Percentiles rank a stretch among this genome's conserved stretches.
Conservation (phyloP, 2,329 filamentous ascomycete species). For the Aspergillus bombycis region DNA sequence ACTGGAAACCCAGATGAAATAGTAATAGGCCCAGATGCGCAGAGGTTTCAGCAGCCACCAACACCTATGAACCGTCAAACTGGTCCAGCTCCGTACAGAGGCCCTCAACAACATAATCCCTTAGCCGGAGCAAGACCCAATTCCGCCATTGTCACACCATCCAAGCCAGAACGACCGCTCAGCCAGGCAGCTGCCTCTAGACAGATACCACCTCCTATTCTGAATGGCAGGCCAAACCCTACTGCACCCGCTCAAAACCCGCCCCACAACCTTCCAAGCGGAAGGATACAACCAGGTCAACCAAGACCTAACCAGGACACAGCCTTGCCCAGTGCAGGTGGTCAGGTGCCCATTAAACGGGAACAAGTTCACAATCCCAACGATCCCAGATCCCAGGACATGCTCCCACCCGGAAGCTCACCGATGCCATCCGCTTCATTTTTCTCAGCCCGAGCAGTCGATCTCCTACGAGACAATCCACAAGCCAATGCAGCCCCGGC, state of each 20-base stretch:
- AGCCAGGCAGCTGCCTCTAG: slow-evolving; percentile 23
- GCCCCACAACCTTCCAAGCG: slow-evolving; percentile 26
- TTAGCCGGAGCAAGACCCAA: slow-evolving; percentile 24
- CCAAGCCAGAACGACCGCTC: slow-evolving; percentile 40
- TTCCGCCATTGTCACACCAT: slow-evolving; percentile 38
- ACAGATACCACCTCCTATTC: slow-evolving; percentile 26
- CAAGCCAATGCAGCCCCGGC: slow-evolving; percentile 52
- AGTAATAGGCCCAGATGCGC: slow-evolving; percentile 51
- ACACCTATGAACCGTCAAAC: slow-evolving; percentile 27
- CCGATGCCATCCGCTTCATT: slow-evolving; percentile 60
- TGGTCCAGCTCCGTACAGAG: slow-evolving; percentile 24
- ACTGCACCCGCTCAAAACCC: slow-evolving; percentile 16
- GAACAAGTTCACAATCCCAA: slow-evolving; percentile 23
- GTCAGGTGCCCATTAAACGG: slow-evolving; percentile 29
- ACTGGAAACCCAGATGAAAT: slow-evolving; percentile 78
- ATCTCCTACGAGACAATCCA: slow-evolving; percentile 57
- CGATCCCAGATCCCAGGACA: slow-evolving; percentile 24
- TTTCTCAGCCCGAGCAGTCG: slow-evolving; percentile 70
- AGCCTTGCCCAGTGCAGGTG: slow-evolving; percentile 15
- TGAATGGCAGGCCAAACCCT: slow-evolving; percentile 26
- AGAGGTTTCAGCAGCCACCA: slow-evolving; percentile 30
- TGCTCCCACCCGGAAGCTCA: slow-evolving; percentile 32
- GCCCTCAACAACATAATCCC: slow-evolving; percentile 23
- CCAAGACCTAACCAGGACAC: slow-evolving; percentile 15
- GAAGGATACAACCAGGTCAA: slow-evolving; percentile 22